Base-by-base conservation (phyloP, 2,329 filamentous ascomycete genomes). In the Xylaria sp. region DNA sequence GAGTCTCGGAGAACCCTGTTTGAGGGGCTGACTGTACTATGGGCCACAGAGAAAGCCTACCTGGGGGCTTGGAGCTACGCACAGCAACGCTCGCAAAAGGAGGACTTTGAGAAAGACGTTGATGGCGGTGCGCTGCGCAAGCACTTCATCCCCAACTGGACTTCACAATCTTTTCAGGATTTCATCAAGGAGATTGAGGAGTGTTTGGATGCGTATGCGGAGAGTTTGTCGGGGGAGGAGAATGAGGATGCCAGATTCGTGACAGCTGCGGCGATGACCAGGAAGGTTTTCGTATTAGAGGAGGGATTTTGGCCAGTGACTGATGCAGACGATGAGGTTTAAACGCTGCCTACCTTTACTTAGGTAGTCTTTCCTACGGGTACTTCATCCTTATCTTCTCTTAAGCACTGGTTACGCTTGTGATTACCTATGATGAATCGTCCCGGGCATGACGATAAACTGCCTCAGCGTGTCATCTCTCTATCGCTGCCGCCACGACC, bases 21-120 rank as follows among this genome's bases (percentile, higher is more conserved):
- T 2, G 89, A 92, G 72, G 89, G 88, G 5, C 80, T 92, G 64
- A 83, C 92, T 2, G 82, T 91, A n/a, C 83, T 93, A 23, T 94
- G 89, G 87, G 87, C 87, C n/a, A 92, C 89, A 1, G 91, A 94
- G 76, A 86, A 81, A 49, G 84, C 82, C 63, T 89, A 89, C 71
- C 72, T 88, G 17, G 79, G 84, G 40, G 82, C 87, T 12, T 89
- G 87, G 87, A 79, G 78, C 9, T 83, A 80, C 73, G 82, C 83
- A 3, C 79, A 74, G 64, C 66, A 72, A 4, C 6, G 23, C 25
- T 33, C 70, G 1, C 64, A 64, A 15, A 64, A 54, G 1, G 58
- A 42, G 11, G 64, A 68, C 21, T 65, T 58, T 25, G 65, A 68
- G n/a, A 70, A 73, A n/a, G 88, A 90, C 70, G 78, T 78, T 0